Evolutionary conservation across 306 rosid genomes (phyloP).

Genomic region (Benincasa hispida): DNA sequence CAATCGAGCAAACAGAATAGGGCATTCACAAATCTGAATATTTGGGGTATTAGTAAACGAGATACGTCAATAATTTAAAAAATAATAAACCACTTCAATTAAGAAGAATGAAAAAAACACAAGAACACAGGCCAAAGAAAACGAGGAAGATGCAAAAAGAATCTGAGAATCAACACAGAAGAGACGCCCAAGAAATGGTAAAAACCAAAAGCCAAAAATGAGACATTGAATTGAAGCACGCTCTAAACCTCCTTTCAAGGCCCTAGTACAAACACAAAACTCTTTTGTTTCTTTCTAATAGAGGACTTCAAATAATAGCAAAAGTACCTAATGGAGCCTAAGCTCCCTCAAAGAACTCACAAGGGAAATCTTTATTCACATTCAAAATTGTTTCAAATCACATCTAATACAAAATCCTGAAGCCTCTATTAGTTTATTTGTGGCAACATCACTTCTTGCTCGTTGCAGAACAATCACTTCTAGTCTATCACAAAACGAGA

Average conservation of each 20-base stretch:
- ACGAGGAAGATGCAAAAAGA: neutral
- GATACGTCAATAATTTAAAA: neutral
- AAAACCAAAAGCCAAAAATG: neutral
- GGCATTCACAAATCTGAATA: slow-evolving; percentile 79
- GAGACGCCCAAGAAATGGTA: neutral
- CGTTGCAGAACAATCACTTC: neutral
- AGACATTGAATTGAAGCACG: neutral
- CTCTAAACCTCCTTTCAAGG: neutral
- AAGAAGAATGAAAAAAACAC: neutral
- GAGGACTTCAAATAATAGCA: neutral
- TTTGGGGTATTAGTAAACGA: neutral
- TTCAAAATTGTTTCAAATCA: neutral
- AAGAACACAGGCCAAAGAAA: neutral
- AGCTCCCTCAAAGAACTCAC: neutral
- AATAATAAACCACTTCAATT: neutral
- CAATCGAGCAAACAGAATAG: slow-evolving; percentile 56
- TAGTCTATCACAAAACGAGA: too few relatives aligned
- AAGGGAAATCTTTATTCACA: neutral
- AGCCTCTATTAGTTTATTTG: neutral
- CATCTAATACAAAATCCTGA: neutral
- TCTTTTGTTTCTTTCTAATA: neutral
- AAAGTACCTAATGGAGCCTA: neutral
- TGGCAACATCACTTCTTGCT: neutral
- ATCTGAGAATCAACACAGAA: neutral
- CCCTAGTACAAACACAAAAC: neutral